These are phyloP conservation scores for Raffaelea arxii DNA, from an alignment of 2,329 filamentous ascomycete species.

Conservation along the genomic window DNA sequence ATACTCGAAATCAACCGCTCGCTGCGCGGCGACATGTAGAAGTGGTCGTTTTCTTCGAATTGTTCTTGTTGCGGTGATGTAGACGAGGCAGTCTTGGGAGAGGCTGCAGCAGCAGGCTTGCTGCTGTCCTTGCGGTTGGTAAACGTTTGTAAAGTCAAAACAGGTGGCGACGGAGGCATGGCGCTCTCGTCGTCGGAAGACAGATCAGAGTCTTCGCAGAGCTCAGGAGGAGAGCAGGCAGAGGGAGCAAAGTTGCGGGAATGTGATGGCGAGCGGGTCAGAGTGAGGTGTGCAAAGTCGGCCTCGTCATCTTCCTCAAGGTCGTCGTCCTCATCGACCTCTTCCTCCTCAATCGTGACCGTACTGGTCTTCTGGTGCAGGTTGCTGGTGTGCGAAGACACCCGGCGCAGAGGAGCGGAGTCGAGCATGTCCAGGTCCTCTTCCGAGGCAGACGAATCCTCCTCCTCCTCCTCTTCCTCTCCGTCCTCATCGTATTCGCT, in stretches of 20 bases:
- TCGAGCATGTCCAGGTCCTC: conserved; percentile 49
- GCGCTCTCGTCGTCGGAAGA: conserved; percentile 61
- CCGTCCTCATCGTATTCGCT: conserved; percentile 43
- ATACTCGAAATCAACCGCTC: conserved; percentile 43
- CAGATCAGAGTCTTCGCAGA: conserved; percentile 54
- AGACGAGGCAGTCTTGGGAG: neutral
- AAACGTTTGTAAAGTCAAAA: conserved; percentile 48
- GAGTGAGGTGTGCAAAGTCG: conserved; percentile 54
- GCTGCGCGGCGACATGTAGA: conserved; percentile 43
- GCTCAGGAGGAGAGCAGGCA: conserved; percentile 52
- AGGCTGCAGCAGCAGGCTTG: conserved; percentile 18
- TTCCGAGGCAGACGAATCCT: conserved; percentile 38
- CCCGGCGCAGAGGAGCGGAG: conserved; percentile 34
- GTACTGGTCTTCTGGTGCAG: conserved; percentile 18
- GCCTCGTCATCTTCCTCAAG: conserved; percentile 51
- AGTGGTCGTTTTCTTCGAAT: conserved; percentile 38
- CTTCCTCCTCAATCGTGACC: conserved; percentile 14
- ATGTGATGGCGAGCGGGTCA: conserved; percentile 61
- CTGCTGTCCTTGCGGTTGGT: conserved; percentile 39
- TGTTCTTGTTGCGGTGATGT: conserved; percentile 24
- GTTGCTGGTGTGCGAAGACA: conserved; percentile 24
- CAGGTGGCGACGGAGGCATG: conserved; percentile 62
- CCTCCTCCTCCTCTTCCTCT: conserved; percentile 34
- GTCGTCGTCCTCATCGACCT: conserved; percentile 34
- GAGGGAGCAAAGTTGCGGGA: conserved; percentile 39